Evolutionary conservation across 345 rosid genomes (phyloP).

Genomic region (Euclidium syriacum): DNA sequence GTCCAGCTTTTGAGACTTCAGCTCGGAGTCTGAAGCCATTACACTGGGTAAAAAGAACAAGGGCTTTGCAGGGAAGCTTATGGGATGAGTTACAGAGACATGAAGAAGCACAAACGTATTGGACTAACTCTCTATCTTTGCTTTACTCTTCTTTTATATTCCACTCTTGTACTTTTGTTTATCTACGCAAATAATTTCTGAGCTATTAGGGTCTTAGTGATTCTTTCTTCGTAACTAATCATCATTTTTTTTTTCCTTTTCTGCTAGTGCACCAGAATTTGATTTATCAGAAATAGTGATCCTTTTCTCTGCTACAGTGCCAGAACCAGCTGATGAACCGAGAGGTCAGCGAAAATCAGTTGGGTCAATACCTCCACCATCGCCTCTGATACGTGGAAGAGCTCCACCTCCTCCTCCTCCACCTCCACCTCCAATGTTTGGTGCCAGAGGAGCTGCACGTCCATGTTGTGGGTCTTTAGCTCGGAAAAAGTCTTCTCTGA

Average conservation of each 20-base stretch:
- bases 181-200: too few relatives aligned
- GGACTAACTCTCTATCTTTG: constrained; percentile 23
- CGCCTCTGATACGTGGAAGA: constrained; percentile 9
- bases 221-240: constrained; percentile 2
- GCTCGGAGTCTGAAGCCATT: constrained; percentile 82
- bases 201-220: too few relatives aligned
- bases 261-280: constrained; percentile 71
- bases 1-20: constrained; percentile 35
- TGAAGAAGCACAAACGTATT: constrained; percentile 80
- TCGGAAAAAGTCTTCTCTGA: constrained; percentile 60
- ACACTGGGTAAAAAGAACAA: constrained; percentile 97
- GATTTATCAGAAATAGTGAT: constrained; percentile 91
- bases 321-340: constrained; percentile 60
- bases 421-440: constrained; percentile 41
- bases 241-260: neutral
- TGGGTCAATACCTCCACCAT: constrained; percentile 65
- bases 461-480: constrained; percentile 22
- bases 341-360: constrained; percentile 62
- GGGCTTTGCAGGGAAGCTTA: constrained; percentile 96
- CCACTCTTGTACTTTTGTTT: neutral
- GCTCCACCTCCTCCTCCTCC: too few relatives aligned
- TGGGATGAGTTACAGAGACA: constrained; percentile 97
- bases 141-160: constrained; percentile 1
- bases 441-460: constrained; percentile 44
- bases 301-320: constrained; percentile 78